Conservation (phyloP, 306 rosid genomes). For the Medicago ruthenica region DNA sequence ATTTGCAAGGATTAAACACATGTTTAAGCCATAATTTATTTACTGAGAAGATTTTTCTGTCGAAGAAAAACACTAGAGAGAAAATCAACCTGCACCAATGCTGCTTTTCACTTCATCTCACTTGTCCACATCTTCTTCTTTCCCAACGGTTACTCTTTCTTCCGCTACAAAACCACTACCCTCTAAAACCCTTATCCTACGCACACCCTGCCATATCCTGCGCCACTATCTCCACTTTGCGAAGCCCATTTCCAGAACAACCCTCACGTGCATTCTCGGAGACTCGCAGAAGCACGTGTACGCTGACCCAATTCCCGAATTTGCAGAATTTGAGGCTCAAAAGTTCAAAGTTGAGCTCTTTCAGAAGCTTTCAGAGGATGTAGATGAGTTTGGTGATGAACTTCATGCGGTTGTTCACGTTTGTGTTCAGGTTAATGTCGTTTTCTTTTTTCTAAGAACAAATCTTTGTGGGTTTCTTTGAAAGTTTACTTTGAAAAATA, state of each 20-base stretch:
- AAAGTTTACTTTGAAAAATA: not conserved
- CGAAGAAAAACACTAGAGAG: too few relatives aligned
- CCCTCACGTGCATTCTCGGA: slow-evolving; percentile 36
- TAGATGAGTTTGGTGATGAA: slow-evolving; percentile 63
- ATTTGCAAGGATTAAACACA: too few relatives aligned
- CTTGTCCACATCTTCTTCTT: not conserved
- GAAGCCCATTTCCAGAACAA: slow-evolving; percentile 37
- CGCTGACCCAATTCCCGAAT: slow-evolving; percentile 69
- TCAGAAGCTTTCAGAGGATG: slow-evolving; percentile 57
- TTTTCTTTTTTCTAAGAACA: not conserved
- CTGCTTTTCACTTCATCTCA: slow-evolving; percentile 2
- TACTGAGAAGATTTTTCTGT: too few relatives aligned
- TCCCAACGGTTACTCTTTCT: not conserved
- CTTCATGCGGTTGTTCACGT: slow-evolving; percentile 58
- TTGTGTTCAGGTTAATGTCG: slow-evolving; percentile 61
- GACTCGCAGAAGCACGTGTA: slow-evolving; percentile 49
- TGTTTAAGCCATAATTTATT: too few relatives aligned
- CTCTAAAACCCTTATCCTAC: slow-evolving; percentile 33
- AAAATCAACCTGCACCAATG: slow-evolving; percentile 30
- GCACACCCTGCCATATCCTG: slow-evolving; percentile 33
- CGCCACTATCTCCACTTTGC: slow-evolving; percentile 21
- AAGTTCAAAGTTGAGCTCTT: slow-evolving; percentile 62
- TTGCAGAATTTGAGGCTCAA: slow-evolving; percentile 60
- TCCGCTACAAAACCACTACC: slow-evolving; percentile 44
- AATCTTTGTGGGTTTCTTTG: not conserved